Evolutionary conservation across 805 yeast genomes (phyloP).

Genomic region (Starmerella geochares): DNA sequence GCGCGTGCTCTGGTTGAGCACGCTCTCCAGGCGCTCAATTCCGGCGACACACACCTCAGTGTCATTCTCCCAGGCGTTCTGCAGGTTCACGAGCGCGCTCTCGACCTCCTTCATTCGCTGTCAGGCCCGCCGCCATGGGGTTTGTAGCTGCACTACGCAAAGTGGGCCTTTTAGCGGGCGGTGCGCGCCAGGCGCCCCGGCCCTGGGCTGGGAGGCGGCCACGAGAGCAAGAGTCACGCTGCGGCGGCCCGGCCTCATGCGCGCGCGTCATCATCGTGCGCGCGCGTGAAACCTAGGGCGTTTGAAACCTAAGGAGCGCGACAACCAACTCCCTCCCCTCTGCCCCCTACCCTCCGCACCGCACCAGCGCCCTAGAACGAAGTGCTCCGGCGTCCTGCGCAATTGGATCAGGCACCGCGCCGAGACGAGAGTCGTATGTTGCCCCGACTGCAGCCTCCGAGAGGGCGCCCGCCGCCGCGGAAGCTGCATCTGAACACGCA

Average conservation of each 20-base stretch:
- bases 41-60: constrained; percentile 16
- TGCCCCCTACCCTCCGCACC: too few relatives aligned
- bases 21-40: constrained; percentile 19
- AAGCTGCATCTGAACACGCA: constrained; percentile 19
- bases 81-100: constrained; percentile 14
- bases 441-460: constrained; percentile 24
- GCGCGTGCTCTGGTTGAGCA: constrained; percentile 11
- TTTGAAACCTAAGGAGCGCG: too few relatives aligned
- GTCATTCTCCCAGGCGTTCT: constrained; percentile 21
- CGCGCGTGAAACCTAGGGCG: too few relatives aligned
- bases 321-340: too few relatives aligned
- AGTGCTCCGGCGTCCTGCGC: not conserved
- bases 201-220: not conserved
- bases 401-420: not conserved
- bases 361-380: too few relatives aligned
- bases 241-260: too few relatives aligned
- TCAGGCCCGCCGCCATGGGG: too few relatives aligned
- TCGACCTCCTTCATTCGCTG: constrained; percentile 11
- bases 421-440: constrained; percentile 12
- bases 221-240: not conserved
- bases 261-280: too few relatives aligned
- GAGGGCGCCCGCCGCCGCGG: constrained; percentile 20
- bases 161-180: too few relatives aligned
- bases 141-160: too few relatives aligned
- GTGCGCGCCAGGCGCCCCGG: too few relatives aligned